Percentiles rank a stretch among this genome's conserved stretches.
Evolutionary conservation across 257 asterid genomes (phyloP).

Genomic region (Jasminum sambac): DNA sequence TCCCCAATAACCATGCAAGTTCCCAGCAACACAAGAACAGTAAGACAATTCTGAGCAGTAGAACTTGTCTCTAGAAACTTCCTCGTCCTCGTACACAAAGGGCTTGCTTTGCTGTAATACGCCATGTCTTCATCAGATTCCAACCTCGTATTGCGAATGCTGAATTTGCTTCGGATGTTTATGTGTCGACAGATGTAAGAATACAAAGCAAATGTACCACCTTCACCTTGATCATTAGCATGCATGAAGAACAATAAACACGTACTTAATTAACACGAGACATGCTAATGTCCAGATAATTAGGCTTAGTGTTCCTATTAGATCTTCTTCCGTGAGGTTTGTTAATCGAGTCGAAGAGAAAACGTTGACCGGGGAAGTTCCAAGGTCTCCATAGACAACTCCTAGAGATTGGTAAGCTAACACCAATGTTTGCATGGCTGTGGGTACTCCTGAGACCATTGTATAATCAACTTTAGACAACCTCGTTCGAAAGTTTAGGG

Average conservation of each 20-base stretch:
- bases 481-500: neutral
- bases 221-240: conserved; percentile 82
- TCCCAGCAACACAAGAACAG: conserved; percentile 57
- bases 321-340: conserved; percentile 56
- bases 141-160: conserved; percentile 37
- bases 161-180: conserved; percentile 45
- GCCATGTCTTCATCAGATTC: conserved; percentile 35
- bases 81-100: conserved; percentile 41
- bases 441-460: conserved; percentile 42
- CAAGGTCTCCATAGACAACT: conserved; percentile 73
- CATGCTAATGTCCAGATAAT: conserved; percentile 68
- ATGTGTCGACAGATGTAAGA: conserved; percentile 55
- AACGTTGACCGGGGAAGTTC: conserved; percentile 74
- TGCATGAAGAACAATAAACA: conserved; percentile 65
- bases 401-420: conserved; percentile 75
- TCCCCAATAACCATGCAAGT: conserved; percentile 86
- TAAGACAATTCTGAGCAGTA: conserved; percentile 44
- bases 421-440: conserved; percentile 43
- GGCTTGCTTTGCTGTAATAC: conserved; percentile 29
- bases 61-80: conserved; percentile 50
- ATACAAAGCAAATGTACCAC: conserved; percentile 80
- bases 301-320: conserved; percentile 67
- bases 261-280: conserved; percentile 60
- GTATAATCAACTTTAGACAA: neutral
- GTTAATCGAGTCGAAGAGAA: conserved; percentile 54